Percentiles rank a stretch among this genome's conserved stretches.
phyloP scores from a whole-genome alignment of 164 flowering plant species.

The Pachysandra terminalis region DNA sequence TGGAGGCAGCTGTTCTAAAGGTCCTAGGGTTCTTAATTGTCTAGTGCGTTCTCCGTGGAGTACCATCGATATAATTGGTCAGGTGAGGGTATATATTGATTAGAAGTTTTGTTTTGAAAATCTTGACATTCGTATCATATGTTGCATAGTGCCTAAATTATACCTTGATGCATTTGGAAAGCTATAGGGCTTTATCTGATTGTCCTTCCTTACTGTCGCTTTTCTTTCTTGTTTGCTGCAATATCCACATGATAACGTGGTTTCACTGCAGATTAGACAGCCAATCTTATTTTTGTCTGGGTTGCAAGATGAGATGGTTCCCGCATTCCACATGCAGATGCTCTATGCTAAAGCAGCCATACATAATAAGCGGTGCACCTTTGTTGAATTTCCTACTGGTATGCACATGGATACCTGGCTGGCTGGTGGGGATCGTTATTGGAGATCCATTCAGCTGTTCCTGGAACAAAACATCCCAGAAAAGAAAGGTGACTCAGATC shows the following conservation, averaged over 20 bases:
- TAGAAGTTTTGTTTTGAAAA: no score
- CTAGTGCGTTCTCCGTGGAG: conserved; percentile 96
- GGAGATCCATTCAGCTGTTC: conserved; percentile 73
- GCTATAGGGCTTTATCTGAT: not conserved
- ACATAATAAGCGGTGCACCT: conserved; percentile 52
- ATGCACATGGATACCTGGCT: conserved; percentile 99
- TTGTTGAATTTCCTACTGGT: conserved; percentile 89
- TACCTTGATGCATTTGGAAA: not conserved
- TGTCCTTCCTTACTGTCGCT: not conserved
- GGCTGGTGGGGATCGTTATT: conserved; percentile 89
- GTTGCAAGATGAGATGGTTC: conserved; percentile 98
- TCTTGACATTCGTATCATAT: not conserved
- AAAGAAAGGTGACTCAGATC: conserved; percentile 27
- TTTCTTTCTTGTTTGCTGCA: not conserved
- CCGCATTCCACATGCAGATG: conserved; percentile 87
- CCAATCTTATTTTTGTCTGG: conserved; percentile 95
- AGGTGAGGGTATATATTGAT: conserved; percentile 46
- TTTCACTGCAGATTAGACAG: conserved; percentile 64
- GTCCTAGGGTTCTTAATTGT: conserved; percentile 72
- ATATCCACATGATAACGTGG: not conserved
- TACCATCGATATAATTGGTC: conserved; percentile 74
- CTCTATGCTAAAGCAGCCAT: conserved; percentile 87
- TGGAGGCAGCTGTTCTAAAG: conserved; percentile 77
- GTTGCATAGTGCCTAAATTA: not conserved
- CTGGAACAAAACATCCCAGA: conserved; percentile 55